These are phyloP conservation scores for Exophiala alcalophila DNA, from an alignment of 2,329 filamentous ascomycete species.

Conservation along the genomic window DNA sequence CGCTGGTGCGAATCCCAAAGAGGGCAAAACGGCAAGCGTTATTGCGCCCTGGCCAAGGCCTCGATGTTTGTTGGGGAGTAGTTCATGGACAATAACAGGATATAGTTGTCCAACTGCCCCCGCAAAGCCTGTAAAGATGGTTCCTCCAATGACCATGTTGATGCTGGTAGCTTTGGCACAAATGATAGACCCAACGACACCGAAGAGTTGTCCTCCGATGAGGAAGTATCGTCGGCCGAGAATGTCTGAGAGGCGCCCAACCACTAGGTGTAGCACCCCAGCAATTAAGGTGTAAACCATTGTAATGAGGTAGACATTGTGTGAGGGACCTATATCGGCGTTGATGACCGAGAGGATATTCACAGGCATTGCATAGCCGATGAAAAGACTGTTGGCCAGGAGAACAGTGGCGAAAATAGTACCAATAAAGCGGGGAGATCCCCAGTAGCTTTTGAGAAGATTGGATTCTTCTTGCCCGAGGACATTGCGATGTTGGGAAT, in stretches of 20 bases:
- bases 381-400: conserved; percentile 19
- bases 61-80: conserved; percentile 42
- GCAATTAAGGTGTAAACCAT: conserved; percentile 33
- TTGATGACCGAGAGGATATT: conserved; percentile 31
- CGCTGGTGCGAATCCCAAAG: conserved; percentile 41
- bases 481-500: conserved; percentile 15
- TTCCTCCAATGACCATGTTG: conserved; percentile 39
- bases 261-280: conserved; percentile 34
- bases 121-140: conserved; percentile 39
- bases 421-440: conserved; percentile 11
- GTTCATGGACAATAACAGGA: conserved; percentile 39
- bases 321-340: conserved; percentile 34
- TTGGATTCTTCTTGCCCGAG: conserved; percentile 9
- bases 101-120: conserved; percentile 40
- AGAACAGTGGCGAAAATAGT: conserved; percentile 15
- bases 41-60: conserved; percentile 36
- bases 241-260: conserved; percentile 38
- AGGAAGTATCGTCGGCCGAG: conserved; percentile 38
- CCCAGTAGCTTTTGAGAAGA: conserved; percentile 14
- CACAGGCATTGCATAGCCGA: conserved; percentile 15
- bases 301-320: conserved; percentile 34
- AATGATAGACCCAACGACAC: conserved; percentile 41
- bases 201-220: conserved; percentile 33
- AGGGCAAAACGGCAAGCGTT: conserved; percentile 37
- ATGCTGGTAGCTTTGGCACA: conserved; percentile 38